Conservation (phyloP, 768 basidiomycete species). For the Paxillus ammoniavirescens region DNA sequence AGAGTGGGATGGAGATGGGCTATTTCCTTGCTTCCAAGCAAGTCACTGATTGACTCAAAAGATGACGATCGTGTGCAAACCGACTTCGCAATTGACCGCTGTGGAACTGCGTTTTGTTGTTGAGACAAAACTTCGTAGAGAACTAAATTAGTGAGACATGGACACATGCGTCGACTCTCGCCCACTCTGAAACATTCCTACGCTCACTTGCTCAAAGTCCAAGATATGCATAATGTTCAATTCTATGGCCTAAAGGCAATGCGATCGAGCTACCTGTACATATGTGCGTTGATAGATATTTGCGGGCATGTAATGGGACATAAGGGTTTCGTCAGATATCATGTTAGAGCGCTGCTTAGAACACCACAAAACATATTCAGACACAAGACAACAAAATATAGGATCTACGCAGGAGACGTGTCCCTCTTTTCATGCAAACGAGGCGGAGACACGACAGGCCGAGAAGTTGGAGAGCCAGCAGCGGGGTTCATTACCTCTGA, state of each 20-base stretch:
- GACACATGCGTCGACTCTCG: too few relatives aligned
- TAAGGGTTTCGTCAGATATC: conserved; percentile 20
- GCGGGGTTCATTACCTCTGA: conserved; percentile 49
- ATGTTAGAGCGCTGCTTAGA: not conserved
- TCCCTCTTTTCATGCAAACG: conserved; percentile 36
- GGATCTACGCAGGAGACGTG: conserved; percentile 21
- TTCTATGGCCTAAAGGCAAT: conserved; percentile 21
- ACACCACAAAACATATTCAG: conserved; percentile 7
- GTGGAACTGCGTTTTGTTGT: not conserved
- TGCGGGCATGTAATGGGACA: conserved; percentile 21
- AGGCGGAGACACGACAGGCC: conserved; percentile 55
- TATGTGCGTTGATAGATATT: conserved; percentile 28
- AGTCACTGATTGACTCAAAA: not conserved
- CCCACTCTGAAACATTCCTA: not conserved
- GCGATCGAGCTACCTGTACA: conserved; percentile 27
- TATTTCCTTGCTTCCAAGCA: not conserved
- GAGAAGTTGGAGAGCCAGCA: conserved; percentile 50
- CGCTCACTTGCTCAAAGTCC: not conserved
- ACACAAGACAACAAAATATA: conserved; percentile 5
- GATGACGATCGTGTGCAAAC: not conserved
- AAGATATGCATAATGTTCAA: not conserved
- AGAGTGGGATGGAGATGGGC: not conserved
- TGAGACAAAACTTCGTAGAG: not conserved
- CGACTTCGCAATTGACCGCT: not conserved
- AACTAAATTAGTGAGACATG: not conserved